Base-by-base conservation (phyloP, 495 filamentous ascomycete species). In the Hypoxylon trugodes region DNA sequence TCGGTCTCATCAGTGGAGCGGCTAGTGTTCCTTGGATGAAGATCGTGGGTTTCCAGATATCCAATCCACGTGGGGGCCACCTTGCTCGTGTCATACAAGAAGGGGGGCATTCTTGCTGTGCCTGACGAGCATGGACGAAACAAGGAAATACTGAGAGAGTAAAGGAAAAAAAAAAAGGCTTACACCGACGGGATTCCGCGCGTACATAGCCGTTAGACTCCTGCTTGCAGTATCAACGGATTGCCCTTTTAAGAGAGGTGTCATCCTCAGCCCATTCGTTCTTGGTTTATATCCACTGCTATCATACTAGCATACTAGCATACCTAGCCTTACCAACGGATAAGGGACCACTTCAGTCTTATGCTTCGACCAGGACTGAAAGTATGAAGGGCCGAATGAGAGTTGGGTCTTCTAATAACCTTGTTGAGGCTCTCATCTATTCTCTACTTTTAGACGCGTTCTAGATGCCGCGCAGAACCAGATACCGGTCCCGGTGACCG, bases 381-480 rank as follows among this genome's bases (percentile, higher is more conserved):
- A n/a, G n/a, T 52, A 24, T 58, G 57, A 66, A 66, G 63, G 63
- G 38, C 63, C 63, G 63, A 66, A 51, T 65, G 32, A 66, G 25
- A 19, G 32, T 32, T 18, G 41, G 53, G 47, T 65, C 30, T 48
- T n/a, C n/a, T n/a, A 49, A 43, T 51, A 61, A 66, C 57, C 57
- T 58, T 61, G 63, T 61, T 66, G 63, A 66, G 63, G 63, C 63
- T 66, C 63, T 57, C 26, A n/a, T n/a, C n/a, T n/a, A n/a, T n/a
- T 32, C 26, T 16, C 7, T n/a, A n/a, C n/a, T n/a, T 48, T 61
- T 58, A 52, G 51, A 40, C 56, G 51, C 57, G 63, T 49, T 66
- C 63, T 61, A 61, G 63, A 58, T 57, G 32, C 52, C 25, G 45
- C 50, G 58, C 24, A 38, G 28, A 61, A 25, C 7, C 30, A n/a